A percentile compares a stretch with the other conserved stretches of the same genome.
Evolutionary conservation across 164 flowering plant species (phyloP).

Genomic region (Platanus orientalis): DNA sequence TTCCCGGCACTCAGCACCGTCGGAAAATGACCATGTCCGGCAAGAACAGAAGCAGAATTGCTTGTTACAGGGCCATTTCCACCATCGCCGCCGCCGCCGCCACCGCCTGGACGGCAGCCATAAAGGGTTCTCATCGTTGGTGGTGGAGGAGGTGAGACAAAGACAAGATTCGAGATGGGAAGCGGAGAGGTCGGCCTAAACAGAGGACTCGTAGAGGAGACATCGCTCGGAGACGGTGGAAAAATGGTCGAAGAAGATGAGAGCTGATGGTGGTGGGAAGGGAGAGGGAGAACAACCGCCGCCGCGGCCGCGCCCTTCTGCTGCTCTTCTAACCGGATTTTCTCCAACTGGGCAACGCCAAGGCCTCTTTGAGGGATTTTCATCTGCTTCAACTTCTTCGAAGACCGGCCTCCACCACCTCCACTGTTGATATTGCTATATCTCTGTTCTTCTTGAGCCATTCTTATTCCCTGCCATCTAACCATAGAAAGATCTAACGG

Average conservation of each 20-base stretch:
- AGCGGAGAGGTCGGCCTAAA: constrained; percentile 16
- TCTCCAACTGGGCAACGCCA: constrained; percentile 86
- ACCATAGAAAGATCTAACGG: neutral
- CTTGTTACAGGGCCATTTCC: neutral
- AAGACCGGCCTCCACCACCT: constrained; percentile 13
- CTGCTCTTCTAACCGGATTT: constrained; percentile 61
- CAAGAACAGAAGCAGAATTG: neutral
- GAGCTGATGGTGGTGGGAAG: constrained; percentile 6
- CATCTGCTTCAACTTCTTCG: constrained; percentile 52
- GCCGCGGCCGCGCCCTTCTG: constrained; percentile 26
- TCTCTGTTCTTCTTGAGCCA: constrained; percentile 10
- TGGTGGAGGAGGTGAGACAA: constrained; percentile 23
- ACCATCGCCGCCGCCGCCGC: too few relatives aligned
- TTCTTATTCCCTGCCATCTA: constrained; percentile 14
- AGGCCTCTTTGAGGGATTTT: constrained; percentile 84
- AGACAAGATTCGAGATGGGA: constrained; percentile 13
- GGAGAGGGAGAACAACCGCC: constrained; percentile 2
- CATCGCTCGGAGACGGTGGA: constrained; percentile 18
- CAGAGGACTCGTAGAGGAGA: constrained; percentile 23
- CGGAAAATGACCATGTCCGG: constrained; percentile 20
- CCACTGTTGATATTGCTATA: too few relatives aligned
- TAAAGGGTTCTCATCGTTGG: constrained; percentile 4
- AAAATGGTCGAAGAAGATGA: constrained; percentile 24
- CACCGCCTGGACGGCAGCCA: constrained; percentile 1
- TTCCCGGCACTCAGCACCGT: constrained; percentile 25